A percentile compares a stretch with the other conserved stretches of the same genome.
Conservation (phyloP, 352 stramenopile genomes). For the Thraustotheca clavata region DNA sequence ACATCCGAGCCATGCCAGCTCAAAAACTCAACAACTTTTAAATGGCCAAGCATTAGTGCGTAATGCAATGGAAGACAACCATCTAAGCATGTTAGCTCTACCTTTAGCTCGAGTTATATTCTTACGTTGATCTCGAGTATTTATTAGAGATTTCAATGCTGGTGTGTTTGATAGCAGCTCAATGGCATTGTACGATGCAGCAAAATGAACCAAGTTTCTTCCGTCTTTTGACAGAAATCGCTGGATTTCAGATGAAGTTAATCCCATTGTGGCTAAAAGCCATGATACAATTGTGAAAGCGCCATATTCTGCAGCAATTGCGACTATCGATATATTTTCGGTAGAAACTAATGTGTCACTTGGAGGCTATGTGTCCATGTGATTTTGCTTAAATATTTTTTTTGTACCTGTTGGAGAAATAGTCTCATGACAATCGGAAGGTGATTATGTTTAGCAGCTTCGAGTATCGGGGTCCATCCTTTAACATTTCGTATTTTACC, state of each 20-base stretch:
- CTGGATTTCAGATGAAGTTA: not conserved
- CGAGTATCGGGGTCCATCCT: constrained; percentile 1
- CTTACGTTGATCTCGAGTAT: not conserved
- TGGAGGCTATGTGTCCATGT: not conserved
- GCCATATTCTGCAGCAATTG: constrained; percentile 6
- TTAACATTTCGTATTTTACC: not conserved
- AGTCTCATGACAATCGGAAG: constrained; percentile 6
- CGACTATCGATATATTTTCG: not conserved
- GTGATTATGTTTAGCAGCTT: constrained; percentile 15
- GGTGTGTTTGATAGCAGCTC: not conserved
- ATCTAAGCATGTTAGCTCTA: not conserved
- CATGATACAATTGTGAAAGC: constrained; percentile 14
- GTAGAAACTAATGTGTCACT: not conserved
- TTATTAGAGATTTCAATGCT: not conserved
- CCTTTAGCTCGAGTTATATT: not conserved
- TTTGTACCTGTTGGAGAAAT: constrained; percentile 14
- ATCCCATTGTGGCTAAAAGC: constrained; percentile 8
- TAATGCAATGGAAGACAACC: constrained; percentile 19
- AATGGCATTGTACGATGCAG: constrained; percentile 7
- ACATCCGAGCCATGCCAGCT: constrained; percentile 1
- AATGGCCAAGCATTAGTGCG: constrained; percentile 9
- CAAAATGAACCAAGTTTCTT: constrained; percentile 3
- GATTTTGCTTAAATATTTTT: not conserved
- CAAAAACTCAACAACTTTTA: constrained; percentile 6
- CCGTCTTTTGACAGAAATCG: constrained; percentile 4